Percentiles rank a stretch among this genome's conserved stretches.
Evolutionary conservation across 2,329 filamentous ascomycete genomes (phyloP).

Genomic region (Pezicula carpinea): DNA sequence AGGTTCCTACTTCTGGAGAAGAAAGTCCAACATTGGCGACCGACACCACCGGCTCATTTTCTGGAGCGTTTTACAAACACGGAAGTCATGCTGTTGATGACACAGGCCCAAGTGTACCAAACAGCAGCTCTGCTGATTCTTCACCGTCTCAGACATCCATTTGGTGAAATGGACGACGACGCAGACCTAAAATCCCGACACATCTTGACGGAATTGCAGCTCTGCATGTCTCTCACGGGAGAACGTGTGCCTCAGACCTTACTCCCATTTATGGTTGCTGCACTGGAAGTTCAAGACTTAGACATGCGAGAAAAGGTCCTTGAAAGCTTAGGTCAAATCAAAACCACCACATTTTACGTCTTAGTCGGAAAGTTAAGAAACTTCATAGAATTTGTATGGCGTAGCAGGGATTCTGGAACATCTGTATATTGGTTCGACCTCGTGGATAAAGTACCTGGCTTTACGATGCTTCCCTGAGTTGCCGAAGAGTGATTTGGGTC

Average conservation of each 20-base stretch:
- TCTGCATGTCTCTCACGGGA: background rate
- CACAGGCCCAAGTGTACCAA: slow-evolving; percentile 29
- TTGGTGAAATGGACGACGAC: slow-evolving; percentile 24
- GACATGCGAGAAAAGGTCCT: background rate
- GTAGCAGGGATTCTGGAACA: no score
- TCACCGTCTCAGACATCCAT: slow-evolving; percentile 27
- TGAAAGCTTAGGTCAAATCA: background rate
- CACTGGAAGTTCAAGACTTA: background rate
- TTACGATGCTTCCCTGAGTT: no score
- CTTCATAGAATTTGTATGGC: no score
- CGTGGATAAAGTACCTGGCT: no score
- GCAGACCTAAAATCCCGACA: background rate
- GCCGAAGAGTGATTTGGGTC: no score
- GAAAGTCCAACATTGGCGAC: background rate
- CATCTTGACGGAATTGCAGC: background rate
- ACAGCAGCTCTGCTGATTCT: slow-evolving; percentile 25
- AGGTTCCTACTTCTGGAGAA: background rate
- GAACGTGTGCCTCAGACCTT: background rate
- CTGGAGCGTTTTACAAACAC: slow-evolving; percentile 17
- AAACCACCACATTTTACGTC: no score
- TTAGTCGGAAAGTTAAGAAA: no score
- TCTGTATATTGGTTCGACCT: no score
- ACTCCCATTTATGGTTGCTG: background rate
- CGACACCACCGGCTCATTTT: slow-evolving; percentile 2
- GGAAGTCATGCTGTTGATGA: slow-evolving; percentile 25